These are phyloP conservation scores for Castanea crenata DNA, from an alignment of 306 rosid genomes.

Conservation along the genomic window DNA sequence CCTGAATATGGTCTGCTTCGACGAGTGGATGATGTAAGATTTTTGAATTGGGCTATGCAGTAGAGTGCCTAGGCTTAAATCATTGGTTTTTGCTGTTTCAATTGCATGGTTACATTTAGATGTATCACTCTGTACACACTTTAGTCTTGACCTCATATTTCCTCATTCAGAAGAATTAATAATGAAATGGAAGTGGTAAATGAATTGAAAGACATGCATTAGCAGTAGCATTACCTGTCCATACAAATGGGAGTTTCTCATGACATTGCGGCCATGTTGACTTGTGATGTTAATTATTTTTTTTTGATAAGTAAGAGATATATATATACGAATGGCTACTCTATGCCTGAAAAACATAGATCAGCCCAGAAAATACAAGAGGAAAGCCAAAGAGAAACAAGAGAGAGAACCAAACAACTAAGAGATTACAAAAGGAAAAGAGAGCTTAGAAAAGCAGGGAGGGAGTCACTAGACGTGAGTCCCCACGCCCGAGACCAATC, in stretches of 20 bases:
- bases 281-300: neutral
- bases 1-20: constrained; percentile 72
- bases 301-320: too few relatives aligned
- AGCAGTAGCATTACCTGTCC: neutral
- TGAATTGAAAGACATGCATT: neutral
- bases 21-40: constrained; percentile 85
- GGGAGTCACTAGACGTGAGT: too few relatives aligned
- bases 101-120: too few relatives aligned
- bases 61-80: neutral
- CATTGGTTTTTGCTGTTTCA: neutral
- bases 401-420: too few relatives aligned
- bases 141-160: neutral
- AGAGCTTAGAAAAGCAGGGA: too few relatives aligned
- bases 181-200: neutral
- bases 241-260: neutral
- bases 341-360: too few relatives aligned
- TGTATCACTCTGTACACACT: too few relatives aligned
- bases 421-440: too few relatives aligned
- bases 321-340: too few relatives aligned
- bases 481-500: too few relatives aligned
- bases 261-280: neutral
- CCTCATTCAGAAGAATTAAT: neutral
- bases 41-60: constrained; percentile 17
- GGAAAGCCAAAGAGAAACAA: too few relatives aligned
- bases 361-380: too few relatives aligned